Evolutionary conservation across 371 early-diverging fungal species (phyloP), one percentile per base, ranked within the genome.

Genomic region (Dinochytrium kinnereticum): DNA sequence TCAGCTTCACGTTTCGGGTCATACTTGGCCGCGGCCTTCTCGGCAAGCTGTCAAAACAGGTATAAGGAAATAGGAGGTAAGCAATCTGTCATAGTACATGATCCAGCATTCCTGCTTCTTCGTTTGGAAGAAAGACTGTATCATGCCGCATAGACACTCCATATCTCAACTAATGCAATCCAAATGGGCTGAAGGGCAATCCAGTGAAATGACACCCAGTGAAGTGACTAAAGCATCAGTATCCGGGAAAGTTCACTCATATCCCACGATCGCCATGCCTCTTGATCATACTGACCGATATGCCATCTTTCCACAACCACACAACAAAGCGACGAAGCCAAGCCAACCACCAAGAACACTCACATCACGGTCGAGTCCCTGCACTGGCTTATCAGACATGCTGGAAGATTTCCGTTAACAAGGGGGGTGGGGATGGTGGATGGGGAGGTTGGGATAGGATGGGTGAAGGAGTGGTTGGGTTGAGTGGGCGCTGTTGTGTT

Each of bases 21-120:
- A 75, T 82, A 79, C 73, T 84, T 84, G 38, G 76, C 74, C 0
- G 76, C 78, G 0, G 72, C 74, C 68, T 82, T 84, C 39, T 75
- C 82, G 28, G 84, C 84, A 70, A 74, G 34, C 51, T 68, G 49
- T 53, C 44, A 44, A 44, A 19, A 13, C 13, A 44, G 44, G 44
- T 19, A 13, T 19, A 44, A 44, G 44, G 19, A 44, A 44, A 44
- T 44, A 19, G 13, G 19, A 44, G 19, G 44, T 19, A 19, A 7
- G 19, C 44, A 19, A 44, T 7, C 44, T 44, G 13, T 19, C 19
- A 44, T 7, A 44, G 7, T 44, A 13, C 13, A 44, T 13, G 44
- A 19, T 19, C 19, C 19, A 19, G 44, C 44, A 13, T 44, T 44
- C 44, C n/a, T n/a, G n/a, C n/a, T n/a, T n/a, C n/a, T n/a, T n/a